Percentiles rank a stretch among this genome's conserved stretches.
These are phyloP conservation scores for Calocera viscosa DNA, from an alignment of 768 basidiomycete species.

Conservation along the genomic window DNA sequence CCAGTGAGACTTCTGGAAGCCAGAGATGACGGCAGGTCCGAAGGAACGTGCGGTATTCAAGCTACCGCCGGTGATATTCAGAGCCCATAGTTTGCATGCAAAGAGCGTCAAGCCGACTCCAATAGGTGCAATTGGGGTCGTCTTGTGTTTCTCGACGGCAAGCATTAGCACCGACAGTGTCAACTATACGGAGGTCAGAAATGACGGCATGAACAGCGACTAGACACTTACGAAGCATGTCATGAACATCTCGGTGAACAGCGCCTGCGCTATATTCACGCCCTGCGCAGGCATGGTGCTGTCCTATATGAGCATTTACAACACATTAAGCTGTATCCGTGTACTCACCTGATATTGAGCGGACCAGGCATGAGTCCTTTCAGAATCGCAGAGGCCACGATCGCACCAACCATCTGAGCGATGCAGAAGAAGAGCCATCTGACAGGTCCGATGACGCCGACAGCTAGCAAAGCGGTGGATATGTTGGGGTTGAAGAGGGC, in stretches of 20 bases:
- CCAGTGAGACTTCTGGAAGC: slow-evolving; percentile 51
- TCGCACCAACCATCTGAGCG: slow-evolving; percentile 44
- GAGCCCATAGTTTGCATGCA: slow-evolving; percentile 43
- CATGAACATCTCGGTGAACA: slow-evolving; percentile 63
- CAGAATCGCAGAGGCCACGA: slow-evolving; percentile 46
- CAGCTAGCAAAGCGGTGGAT: slow-evolving; percentile 45
- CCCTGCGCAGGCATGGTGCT: slow-evolving; percentile 40
- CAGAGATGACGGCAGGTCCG: slow-evolving; percentile 55
- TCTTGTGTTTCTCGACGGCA: slow-evolving; percentile 54
- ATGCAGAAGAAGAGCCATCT: slow-evolving; percentile 47
- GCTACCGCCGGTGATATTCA: slow-evolving; percentile 50
- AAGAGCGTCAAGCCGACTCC: slow-evolving; percentile 57
- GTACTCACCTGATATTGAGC: slow-evolving; percentile 25
- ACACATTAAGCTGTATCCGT: not conserved
- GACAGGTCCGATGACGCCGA: slow-evolving; percentile 42
- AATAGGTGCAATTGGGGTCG: slow-evolving; percentile 51
- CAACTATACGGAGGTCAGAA: not conserved
- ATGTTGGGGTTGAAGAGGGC: slow-evolving; percentile 57
- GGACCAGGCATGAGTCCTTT: slow-evolving; percentile 43
- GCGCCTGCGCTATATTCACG: slow-evolving; percentile 42
- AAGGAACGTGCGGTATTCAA: slow-evolving; percentile 62
- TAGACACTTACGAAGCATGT: slow-evolving; percentile 32
- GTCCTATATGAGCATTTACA: not conserved
- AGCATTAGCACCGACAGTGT: slow-evolving; percentile 53
- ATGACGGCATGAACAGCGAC: not conserved